These are phyloP conservation scores for Diaporthe sp. DNA, from an alignment of 2,329 filamentous ascomycete genomes.

Conservation along the genomic window DNA sequence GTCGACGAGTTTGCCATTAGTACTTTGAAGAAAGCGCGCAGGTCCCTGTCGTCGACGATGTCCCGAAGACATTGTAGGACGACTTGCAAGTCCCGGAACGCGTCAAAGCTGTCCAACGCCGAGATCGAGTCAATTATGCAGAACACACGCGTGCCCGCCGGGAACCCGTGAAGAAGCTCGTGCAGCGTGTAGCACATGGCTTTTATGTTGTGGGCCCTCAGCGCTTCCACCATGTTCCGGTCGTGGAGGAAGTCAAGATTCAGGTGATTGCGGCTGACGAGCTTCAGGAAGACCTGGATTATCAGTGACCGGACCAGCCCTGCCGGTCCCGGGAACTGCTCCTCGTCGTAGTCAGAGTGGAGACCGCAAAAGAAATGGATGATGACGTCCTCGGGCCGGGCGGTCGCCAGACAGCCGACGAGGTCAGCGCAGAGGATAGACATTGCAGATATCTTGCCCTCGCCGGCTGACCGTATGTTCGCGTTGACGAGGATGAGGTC, in stretches of 20 bases:
- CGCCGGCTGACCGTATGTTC: background rate
- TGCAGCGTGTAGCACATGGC: conserved; percentile 22
- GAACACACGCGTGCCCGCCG: conserved; percentile 9
- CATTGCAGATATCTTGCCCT: background rate
- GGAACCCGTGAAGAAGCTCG: conserved; percentile 6
- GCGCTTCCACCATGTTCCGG: background rate
- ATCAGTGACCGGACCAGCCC: conserved; percentile 18
- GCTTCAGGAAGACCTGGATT: conserved; percentile 14
- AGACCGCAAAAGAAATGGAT: conserved; percentile 32
- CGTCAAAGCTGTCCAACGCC: background rate
- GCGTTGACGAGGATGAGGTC: conserved; percentile 29
- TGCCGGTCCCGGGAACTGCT: background rate
- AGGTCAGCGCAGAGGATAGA: conserved; percentile 22
- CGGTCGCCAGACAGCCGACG: background rate
- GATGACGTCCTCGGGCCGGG: conserved; percentile 10
- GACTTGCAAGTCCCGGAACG: background rate
- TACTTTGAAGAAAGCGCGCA: conserved; percentile 27
- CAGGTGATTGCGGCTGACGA: background rate
- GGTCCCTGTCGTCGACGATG: conserved; percentile 15
- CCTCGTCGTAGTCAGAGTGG: background rate
- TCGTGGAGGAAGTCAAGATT: conserved; percentile 26
- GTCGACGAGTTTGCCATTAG: background rate
- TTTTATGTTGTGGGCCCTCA: background rate
- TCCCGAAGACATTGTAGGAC: background rate
- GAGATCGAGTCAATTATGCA: conserved; percentile 25